These are phyloP conservation scores for Helichrysum umbraculigerum DNA, from an alignment of 129 eudicot genomes.

Conservation along the genomic window DNA sequence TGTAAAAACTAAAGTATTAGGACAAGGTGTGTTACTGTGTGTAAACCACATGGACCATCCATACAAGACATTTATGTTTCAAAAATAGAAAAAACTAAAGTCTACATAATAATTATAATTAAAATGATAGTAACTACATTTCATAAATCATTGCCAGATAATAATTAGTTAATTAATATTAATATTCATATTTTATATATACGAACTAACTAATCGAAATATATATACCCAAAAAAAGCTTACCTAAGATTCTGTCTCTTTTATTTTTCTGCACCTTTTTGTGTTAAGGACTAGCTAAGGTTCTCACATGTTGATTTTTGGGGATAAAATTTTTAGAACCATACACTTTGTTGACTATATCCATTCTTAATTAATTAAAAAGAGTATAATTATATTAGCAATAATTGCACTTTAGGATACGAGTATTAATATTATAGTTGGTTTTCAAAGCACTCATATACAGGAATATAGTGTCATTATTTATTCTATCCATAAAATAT, in stretches of 20 bases:
- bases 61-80: neutral
- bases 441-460: slow-evolving; percentile 18
- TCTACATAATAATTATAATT: neutral
- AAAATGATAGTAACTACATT: no score
- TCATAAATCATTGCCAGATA: no score
- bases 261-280: no score
- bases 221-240: neutral
- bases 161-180: no score
- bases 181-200: no score
- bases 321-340: neutral
- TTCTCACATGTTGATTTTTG: neutral
- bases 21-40: no score
- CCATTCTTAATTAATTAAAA: slow-evolving; percentile 4
- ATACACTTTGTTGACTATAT: slow-evolving; percentile 22
- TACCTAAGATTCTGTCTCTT: neutral
- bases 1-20: no score
- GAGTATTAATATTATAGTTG: neutral
- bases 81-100: neutral
- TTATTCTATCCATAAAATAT: neutral
- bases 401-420: slow-evolving; percentile 19
- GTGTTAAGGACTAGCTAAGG: neutral
- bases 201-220: no score
- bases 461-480: neutral
- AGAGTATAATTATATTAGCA: neutral
- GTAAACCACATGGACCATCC: no score